Conservation (phyloP, 495 filamentous ascomycete species). For the Xanthoparmelia taractica region DNA sequence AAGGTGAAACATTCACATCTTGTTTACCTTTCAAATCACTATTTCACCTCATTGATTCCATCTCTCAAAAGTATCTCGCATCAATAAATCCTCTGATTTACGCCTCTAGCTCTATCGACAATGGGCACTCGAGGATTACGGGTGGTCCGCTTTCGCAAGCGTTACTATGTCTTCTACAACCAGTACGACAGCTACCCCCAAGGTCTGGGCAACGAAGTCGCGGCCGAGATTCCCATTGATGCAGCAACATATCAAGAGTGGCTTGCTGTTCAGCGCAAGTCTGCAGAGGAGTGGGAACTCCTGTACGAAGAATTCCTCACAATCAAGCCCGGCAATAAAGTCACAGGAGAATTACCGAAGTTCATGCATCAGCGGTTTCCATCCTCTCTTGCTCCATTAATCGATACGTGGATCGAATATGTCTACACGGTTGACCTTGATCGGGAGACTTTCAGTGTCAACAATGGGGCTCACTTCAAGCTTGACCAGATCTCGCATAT, state of each 20-base stretch:
- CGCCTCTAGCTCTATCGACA: background rate
- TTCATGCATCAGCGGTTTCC: background rate
- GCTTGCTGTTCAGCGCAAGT: conserved; percentile 9
- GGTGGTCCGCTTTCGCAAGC: conserved; percentile 28
- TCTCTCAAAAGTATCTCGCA: no score
- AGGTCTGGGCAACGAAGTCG: conserved; percentile 26
- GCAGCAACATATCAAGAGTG: conserved; percentile 24
- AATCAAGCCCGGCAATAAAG: conserved; percentile 4
- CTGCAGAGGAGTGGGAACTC: conserved; percentile 1
- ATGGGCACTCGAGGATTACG: conserved; percentile 29
- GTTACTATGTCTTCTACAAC: conserved; percentile 31
- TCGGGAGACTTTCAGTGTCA: conserved; percentile 21
- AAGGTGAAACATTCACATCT: no score
- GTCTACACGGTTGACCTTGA: conserved; percentile 25
- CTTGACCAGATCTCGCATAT: conserved; percentile 17
- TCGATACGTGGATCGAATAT: background rate
- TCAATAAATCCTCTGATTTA: no score
- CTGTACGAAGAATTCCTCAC: conserved; percentile 3
- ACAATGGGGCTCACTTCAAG: conserved; percentile 22
- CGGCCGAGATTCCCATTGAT: conserved; percentile 26
- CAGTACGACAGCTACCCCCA: conserved; percentile 32
- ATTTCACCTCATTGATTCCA: no score
- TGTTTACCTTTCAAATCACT: no score
- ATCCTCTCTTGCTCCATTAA: background rate
- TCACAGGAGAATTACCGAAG: background rate